Base-by-base conservation (phyloP, 768 basidiomycete genomes). In the Podaxis sp. region DNA sequence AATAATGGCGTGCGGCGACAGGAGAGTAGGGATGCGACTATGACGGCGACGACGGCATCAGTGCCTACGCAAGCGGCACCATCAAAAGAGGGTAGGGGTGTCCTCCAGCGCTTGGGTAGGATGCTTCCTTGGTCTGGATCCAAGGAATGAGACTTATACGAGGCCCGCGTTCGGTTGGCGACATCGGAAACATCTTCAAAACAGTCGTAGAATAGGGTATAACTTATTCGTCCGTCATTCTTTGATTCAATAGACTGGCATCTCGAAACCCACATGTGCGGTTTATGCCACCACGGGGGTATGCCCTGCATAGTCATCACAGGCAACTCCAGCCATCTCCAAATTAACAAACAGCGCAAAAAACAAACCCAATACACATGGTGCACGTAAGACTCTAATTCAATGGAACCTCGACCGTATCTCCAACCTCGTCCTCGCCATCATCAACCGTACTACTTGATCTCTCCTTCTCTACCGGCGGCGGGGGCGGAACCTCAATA, bases 401-500 rank as follows among this genome's bases (percentile, higher is more conserved):
- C 74, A 86, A 74, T 44, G 82, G 79, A 65, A 91, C 89, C 68
- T 92, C 91, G 36, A 84, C 90, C 4, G 89, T 92, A 71, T 88
- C 89, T 0, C 90, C 92, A 52, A 92, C 82, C 33, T 92, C 92
- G 57, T 90, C 90, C 40, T 90, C 89, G 0, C 72, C 82, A 8
- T 87, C 83, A 36, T 85, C 87, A 36, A 66, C 67, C 42, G 56
- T 38, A 63, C 73, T 75, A 64, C 76, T 70, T 57, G 76, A 71
- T 38, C 74, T 76, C 72, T 92, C 89, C 75, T 93, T 92, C 71
- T 90, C 88, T 13, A 90, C 81, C 0, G 89, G 89, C 26, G 91
- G 90, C 3, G 92, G 92, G 0, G 91, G 87, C 3, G 90, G 91
- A 5, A 93, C 87, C 70, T 93, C 90, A 12, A 90, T 87, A 57